phyloP scores from a whole-genome alignment of 1,284 basidiomycete genomes.

The Puccinia sorghi region DNA sequence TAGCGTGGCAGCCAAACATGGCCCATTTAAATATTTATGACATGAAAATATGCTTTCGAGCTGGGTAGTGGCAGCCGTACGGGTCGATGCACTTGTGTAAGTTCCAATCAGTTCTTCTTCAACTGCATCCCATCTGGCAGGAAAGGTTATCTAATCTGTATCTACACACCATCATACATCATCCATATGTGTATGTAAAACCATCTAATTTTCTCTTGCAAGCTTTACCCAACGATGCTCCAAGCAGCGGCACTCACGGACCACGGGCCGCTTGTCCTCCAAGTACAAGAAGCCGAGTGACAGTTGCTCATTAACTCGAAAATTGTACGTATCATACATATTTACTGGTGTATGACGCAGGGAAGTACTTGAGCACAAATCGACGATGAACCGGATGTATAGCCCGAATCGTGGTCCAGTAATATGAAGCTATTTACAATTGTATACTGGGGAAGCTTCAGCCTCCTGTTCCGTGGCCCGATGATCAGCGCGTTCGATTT shows the following conservation, averaged over 20 bases:
- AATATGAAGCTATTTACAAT: slow-evolving; percentile 11
- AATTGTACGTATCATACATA: neutral
- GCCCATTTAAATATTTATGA: neutral
- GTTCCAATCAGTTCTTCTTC: neutral
- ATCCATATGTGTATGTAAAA: neutral
- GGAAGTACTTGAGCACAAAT: slow-evolving; percentile 21
- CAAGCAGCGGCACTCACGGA: slow-evolving; percentile 15
- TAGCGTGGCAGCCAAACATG: neutral
- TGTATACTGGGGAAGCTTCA: neutral
- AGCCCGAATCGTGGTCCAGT: slow-evolving; percentile 7
- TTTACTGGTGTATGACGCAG: slow-evolving; percentile 9
- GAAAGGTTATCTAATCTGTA: neutral
- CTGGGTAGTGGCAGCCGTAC: neutral
- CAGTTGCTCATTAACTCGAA: slow-evolving; percentile 5
- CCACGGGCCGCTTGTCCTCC: neutral
- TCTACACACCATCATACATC: no score
- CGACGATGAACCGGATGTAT: slow-evolving; percentile 26
- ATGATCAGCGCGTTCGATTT: slow-evolving; percentile 15
- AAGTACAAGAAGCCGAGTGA: neutral
- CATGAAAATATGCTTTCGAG: neutral
- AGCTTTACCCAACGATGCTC: neutral
- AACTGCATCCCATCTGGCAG: slow-evolving; percentile 17
- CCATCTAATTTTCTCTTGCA: neutral
- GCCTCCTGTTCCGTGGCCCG: slow-evolving; percentile 19
- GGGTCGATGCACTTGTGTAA: neutral